Evolutionary conservation across 306 rosid genomes (phyloP), one percentile per base, ranked within the genome.

Genomic region (Inga oerstediana): DNA sequence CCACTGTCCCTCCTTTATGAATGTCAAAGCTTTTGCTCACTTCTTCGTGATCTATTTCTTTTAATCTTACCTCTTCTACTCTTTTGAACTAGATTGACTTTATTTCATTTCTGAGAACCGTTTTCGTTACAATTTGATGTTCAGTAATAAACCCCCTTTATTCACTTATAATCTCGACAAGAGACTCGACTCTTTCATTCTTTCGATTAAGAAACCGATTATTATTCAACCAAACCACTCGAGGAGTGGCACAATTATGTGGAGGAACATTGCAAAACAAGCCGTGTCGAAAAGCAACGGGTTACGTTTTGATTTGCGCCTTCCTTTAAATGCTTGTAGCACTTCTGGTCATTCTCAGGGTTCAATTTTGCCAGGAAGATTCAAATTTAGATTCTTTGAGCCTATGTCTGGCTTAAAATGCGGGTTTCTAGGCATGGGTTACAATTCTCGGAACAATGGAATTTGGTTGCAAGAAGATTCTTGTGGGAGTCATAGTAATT

Each of bases 241-340:
- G 2, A 79, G 76, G 90, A 79, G 91, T 76, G 87, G 89, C 20
- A 71, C 98, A 58, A 85, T 79, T 84, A 83, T 94, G 94, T 96
- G 94, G 94, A 90, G 86, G 24, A 88, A 65, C 86, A 51, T 87
- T 59, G 91, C 93, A 41, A 94, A 83, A 75, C 92, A 75, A 74
- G 89, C 87, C 51, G 56, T 89, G 73, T 79, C 68, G 13, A 80
- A 75, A 52, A 81, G 79, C 46, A 89, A 34, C 61, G 81, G 84
- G 20, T 54, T 72, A 69, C 80, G 79, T 32, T 35, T 73, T 45
- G 62, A 49, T 30, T 49, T 84, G 5, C 88, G 68, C 59, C 74
- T 91, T 27, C 73, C 83, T 14, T 58, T 85, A 10, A 67, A 84
- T 41, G 70, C 87, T 48, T 39, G 51, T 69, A 86, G 86, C 35